These are phyloP conservation scores for Fusarium keratoplasticum DNA, from an alignment of 2,329 filamentous ascomycete species.

Conservation along the genomic window DNA sequence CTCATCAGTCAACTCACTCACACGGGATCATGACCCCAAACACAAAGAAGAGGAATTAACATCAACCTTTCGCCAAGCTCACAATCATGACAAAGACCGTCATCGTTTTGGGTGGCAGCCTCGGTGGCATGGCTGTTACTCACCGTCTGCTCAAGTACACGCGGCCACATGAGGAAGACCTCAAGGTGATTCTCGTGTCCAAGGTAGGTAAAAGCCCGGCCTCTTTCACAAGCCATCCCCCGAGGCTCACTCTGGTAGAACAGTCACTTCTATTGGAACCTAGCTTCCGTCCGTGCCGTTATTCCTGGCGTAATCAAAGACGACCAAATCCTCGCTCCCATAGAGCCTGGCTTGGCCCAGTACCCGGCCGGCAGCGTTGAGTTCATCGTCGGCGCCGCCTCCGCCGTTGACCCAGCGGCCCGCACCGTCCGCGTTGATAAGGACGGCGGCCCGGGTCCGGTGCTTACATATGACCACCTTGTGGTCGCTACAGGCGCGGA, in stretches of 20 bases:
- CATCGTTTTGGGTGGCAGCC: constrained; percentile 66
- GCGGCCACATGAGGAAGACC: constrained; percentile 54
- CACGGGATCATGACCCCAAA: background rate
- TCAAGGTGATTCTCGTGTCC: constrained; percentile 67
- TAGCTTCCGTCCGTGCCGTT: constrained; percentile 67
- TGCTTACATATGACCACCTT: constrained; percentile 64
- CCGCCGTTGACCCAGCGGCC: constrained; percentile 52
- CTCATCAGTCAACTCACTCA: background rate
- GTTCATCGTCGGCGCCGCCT: constrained; percentile 63
- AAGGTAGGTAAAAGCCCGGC: constrained; percentile 53
- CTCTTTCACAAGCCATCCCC: background rate
- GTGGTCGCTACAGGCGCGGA: constrained; percentile 68
- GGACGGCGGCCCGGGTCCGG: constrained; percentile 18
- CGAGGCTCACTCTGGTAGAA: constrained; percentile 51
- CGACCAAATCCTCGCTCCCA: constrained; percentile 62
- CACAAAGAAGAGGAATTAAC: background rate
- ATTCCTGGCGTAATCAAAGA: constrained; percentile 62
- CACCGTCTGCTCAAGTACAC: constrained; percentile 67
- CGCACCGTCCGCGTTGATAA: constrained; percentile 57
- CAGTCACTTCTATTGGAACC: constrained; percentile 69
- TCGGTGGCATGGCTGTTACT: constrained; percentile 64
- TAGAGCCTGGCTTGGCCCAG: constrained; percentile 60
- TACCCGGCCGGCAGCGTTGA: constrained; percentile 63
- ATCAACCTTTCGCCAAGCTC: background rate
- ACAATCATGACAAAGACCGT: constrained; percentile 62